Conservation (phyloP, 1,284 basidiomycete genomes). For the Leccinum subfulvum region DNA sequence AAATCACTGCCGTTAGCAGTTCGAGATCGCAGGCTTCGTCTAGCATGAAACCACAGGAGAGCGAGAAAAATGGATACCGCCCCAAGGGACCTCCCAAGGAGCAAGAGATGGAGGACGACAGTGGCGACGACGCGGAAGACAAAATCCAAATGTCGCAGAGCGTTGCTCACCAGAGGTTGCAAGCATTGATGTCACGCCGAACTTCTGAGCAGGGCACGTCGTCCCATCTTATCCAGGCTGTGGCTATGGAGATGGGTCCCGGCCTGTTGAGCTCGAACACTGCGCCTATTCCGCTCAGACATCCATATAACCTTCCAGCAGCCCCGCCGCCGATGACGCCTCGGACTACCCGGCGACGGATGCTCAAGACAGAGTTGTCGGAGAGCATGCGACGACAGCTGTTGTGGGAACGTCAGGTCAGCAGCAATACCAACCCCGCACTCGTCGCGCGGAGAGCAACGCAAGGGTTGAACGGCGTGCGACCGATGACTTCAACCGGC, state of each 20-base stretch:
- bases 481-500: conserved; percentile 41
- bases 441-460: conserved; percentile 37
- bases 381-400: conserved; percentile 82
- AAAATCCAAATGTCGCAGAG: conserved; percentile 57
- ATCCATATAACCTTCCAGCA: conserved; percentile 73
- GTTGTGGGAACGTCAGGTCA: conserved; percentile 80
- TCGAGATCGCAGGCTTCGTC: conserved; percentile 25
- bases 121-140: conserved; percentile 52
- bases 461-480: conserved; percentile 36
- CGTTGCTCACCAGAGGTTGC: conserved; percentile 61
- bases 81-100: conserved; percentile 66
- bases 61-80: conserved; percentile 44
- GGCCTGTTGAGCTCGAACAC: conserved; percentile 24
- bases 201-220: conserved; percentile 28
- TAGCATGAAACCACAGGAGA: conserved; percentile 16
- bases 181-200: conserved; percentile 46
- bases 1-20: conserved; percentile 45
- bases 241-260: conserved; percentile 14
- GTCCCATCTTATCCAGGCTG: conserved; percentile 20
- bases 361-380: conserved; percentile 83
- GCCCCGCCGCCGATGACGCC: conserved; percentile 77
- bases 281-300: conserved; percentile 58
- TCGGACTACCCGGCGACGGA: conserved; percentile 78
- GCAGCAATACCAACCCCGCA: conserved; percentile 48
- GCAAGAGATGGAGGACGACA: conserved; percentile 69